Evolutionary conservation across 768 basidiomycete species (phyloP), one percentile per base, ranked within the genome.

Genomic region (Pilatotrama ljubarskyi): DNA sequence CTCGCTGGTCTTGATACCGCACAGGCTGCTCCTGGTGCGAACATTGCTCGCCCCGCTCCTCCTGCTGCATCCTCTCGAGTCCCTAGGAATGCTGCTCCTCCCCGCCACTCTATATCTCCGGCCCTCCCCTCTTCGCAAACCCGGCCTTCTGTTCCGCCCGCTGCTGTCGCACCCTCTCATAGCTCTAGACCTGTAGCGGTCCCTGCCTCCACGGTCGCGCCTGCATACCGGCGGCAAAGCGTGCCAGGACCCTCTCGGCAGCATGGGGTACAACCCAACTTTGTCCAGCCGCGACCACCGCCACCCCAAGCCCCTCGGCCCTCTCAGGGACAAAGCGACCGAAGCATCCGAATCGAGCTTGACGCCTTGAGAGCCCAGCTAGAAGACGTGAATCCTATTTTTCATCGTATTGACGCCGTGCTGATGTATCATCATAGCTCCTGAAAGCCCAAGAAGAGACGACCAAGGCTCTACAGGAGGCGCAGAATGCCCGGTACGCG

Each of bases 361-460:
- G 55, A 63, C n/a, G 58, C 55, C 7, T 49, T 72, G 5, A 61
- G 54, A n/a, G 58, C 63, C 10, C 76, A 80, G 66, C 68, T 84
- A 22, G 79, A 80, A 61, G 75, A 85, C 77, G 85, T 85, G 59
- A 61, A 76, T 43, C 58, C 8, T 43, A 58, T 7, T 0, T 8
- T 18, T 44, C 44, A 32, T 26, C 29, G 50, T 32, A 41, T 51
- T 29, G 17, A 18, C 22, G 17, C 18, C 29, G 7, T 20, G 2
- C 20, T 37, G 37, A 62, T 64, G 15, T 57, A 58, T 62, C n/a
- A 42, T 63, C 5, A 57, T 67, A 89, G 86, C 73, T 88, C 59
- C 76, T 74, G 38, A 73, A 76, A 68, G 76, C 80, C 62, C 83
- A 88, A 64, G 68, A 74, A 38, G 74, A 75, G 58, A 75, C 82